These are phyloP conservation scores for Boletus holoroseus DNA, from an alignment of 1,284 basidiomycete species.

Conservation along the genomic window DNA sequence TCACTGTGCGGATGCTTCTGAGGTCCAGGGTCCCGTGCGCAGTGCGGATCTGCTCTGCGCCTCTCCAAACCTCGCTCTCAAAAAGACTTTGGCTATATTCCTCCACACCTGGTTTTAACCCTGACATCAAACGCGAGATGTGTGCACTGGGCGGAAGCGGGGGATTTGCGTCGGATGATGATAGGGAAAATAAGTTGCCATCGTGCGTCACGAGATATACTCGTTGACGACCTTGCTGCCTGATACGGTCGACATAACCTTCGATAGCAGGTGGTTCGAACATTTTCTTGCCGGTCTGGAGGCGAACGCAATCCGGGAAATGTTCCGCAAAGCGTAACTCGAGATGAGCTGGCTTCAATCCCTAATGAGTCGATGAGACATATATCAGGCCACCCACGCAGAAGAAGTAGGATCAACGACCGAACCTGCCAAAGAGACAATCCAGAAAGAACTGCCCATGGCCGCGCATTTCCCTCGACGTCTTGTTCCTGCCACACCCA, in stretches of 20 bases:
- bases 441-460: constrained; percentile 72
- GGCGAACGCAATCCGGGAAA: constrained; percentile 48
- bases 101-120: constrained; percentile 19
- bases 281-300: constrained; percentile 50
- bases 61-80: constrained; percentile 54
- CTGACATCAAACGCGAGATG: constrained; percentile 29
- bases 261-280: constrained; percentile 73
- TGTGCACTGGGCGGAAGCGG: constrained; percentile 61
- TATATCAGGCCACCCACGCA: constrained; percentile 9
- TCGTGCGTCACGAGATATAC: constrained; percentile 72
- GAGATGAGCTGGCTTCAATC: constrained; percentile 49
- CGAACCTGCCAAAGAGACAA: constrained; percentile 61
- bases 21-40: constrained; percentile 68
- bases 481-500: constrained; percentile 75
- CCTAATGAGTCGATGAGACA: constrained; percentile 33
- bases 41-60: constrained; percentile 59
- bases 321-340: constrained; percentile 73
- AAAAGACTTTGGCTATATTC: constrained; percentile 39
- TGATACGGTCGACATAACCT: constrained; percentile 73
- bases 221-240: constrained; percentile 50
- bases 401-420: not conserved
- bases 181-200: constrained; percentile 63
- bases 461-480: constrained; percentile 53
- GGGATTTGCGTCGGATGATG: constrained; percentile 52
- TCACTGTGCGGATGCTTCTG: constrained; percentile 56